phyloP scores from a whole-genome alignment of 352 stramenopile species.

The Phytophthora nicotianae region DNA sequence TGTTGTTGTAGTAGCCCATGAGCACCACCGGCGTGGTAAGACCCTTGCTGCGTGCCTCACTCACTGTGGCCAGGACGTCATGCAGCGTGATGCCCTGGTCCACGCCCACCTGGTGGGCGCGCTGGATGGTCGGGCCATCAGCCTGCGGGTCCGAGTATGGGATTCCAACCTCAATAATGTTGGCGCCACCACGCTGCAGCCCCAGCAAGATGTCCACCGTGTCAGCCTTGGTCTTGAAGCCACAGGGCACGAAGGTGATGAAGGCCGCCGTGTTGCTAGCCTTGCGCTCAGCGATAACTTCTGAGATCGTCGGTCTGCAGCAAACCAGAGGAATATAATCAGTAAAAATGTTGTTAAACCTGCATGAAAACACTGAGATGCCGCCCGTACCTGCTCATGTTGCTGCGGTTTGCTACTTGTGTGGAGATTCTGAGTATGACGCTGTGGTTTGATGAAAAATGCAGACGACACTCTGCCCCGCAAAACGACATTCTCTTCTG shows the following conservation, averaged over 20 bases:
- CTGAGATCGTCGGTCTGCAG: constrained; percentile 63
- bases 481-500: constrained; percentile 2
- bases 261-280: constrained; percentile 90
- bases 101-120: constrained; percentile 93
- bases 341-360: background rate
- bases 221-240: constrained; percentile 93
- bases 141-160: constrained; percentile 99
- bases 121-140: constrained; percentile 98
- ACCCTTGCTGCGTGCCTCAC: constrained; percentile 88
- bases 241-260: constrained; percentile 97
- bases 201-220: constrained; percentile 96
- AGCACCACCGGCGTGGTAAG: constrained; percentile 96
- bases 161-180: constrained; percentile 96
- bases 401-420: constrained; percentile 17
- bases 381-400: constrained; percentile 33
- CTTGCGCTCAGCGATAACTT: constrained; percentile 75
- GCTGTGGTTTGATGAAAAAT: constrained; percentile 10
- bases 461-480: constrained; percentile 4
- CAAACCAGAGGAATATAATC: background rate
- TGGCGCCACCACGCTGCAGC: constrained; percentile 95
- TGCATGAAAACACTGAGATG: background rate
- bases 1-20: constrained; percentile 99
- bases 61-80: constrained; percentile 94
- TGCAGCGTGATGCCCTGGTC: constrained; percentile 93
- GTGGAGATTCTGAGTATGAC: constrained; percentile 28